Evolutionary conservation across 805 yeast species (phyloP).

Genomic region (Metschnikowia baotianmanensis): DNA sequence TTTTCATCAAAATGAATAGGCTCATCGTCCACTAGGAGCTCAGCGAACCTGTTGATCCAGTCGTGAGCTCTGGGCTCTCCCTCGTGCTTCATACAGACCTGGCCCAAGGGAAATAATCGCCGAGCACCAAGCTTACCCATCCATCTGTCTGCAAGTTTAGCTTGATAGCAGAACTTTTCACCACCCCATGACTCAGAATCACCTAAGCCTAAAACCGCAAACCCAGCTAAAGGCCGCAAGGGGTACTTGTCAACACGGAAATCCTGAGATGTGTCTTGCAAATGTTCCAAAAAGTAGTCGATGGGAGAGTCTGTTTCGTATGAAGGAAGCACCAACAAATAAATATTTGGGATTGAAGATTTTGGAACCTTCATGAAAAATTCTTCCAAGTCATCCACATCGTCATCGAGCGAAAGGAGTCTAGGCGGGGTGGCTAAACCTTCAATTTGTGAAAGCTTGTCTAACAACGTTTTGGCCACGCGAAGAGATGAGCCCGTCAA

Average conservation of each 20-base stretch:
- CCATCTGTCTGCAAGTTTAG: conserved; percentile 68
- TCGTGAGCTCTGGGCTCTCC: conserved; percentile 58
- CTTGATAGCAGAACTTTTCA: conserved; percentile 83
- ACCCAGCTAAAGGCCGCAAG: conserved; percentile 65
- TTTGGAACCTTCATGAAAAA: conserved; percentile 68
- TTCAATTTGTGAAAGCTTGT: conserved; percentile 31
- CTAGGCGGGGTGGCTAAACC: conserved; percentile 42
- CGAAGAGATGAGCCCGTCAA: conserved; percentile 80
- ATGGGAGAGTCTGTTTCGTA: conserved; percentile 92
- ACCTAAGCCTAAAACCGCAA: conserved; percentile 83
- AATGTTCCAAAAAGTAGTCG: conserved; percentile 78
- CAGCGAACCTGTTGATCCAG: conserved; percentile 64
- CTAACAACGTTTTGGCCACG: conserved; percentile 54
- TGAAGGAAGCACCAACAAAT: conserved; percentile 78
- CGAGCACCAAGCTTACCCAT: conserved; percentile 83
- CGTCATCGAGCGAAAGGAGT: conserved; percentile 72
- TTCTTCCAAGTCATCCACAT: conserved; percentile 77
- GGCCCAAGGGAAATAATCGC: conserved; percentile 79
- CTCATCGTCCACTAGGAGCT: conserved; percentile 66
- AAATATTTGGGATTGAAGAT: conserved; percentile 44
- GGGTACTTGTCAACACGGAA: conserved; percentile 86
- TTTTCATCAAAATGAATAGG: conserved; percentile 59
- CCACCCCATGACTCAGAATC: conserved; percentile 80
- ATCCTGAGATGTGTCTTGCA: conserved; percentile 79
- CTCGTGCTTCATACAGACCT: conserved; percentile 72